phyloP scores from a whole-genome alignment of 1,139 yeast genomes.

The Candida frijolesensis region DNA sequence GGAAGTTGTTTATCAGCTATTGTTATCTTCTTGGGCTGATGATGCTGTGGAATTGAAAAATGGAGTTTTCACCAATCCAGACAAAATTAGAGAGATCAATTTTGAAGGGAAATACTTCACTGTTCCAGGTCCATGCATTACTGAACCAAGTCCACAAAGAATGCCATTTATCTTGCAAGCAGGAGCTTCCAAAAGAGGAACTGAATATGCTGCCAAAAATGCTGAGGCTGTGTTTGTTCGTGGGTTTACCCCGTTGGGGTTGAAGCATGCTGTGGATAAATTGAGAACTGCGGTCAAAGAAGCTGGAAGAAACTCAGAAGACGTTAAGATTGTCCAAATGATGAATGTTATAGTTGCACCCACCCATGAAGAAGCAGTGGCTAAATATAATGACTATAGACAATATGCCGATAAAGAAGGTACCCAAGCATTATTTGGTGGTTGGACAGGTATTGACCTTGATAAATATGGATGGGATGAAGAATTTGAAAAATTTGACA shows the following conservation, averaged over 20 bases:
- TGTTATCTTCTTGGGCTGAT: slow-evolving; percentile 45
- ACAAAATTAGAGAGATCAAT: slow-evolving; percentile 19
- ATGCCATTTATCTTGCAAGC: slow-evolving; percentile 46
- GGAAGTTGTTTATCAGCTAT: slow-evolving; percentile 38
- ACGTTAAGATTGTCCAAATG: slow-evolving; percentile 30
- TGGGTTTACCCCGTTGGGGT: slow-evolving; percentile 25
- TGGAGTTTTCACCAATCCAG: slow-evolving; percentile 26
- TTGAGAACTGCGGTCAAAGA: slow-evolving; percentile 27
- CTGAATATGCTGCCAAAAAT: slow-evolving; percentile 41
- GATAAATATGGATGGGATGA: slow-evolving; percentile 28
- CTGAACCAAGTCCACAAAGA: slow-evolving; percentile 44
- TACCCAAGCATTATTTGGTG: slow-evolving; percentile 33
- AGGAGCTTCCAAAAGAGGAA: slow-evolving; percentile 43
- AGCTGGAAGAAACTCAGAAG: slow-evolving; percentile 28
- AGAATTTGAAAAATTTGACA: slow-evolving; percentile 25
- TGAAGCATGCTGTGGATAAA: slow-evolving; percentile 24
- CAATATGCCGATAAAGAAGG: slow-evolving; percentile 34
- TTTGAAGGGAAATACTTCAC: slow-evolving; percentile 36
- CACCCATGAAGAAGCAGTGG: slow-evolving; percentile 34
- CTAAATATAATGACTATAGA: slow-evolving; percentile 27
- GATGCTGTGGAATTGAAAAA: slow-evolving; percentile 35
- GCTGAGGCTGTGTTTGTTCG: slow-evolving; percentile 42
- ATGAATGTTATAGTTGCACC: slow-evolving; percentile 30
- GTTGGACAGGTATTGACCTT: slow-evolving; percentile 36
- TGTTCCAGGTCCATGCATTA: slow-evolving; percentile 47